Conservation (phyloP, 352 stramenopile genomes). For the Globisporangium emineosum region DNA sequence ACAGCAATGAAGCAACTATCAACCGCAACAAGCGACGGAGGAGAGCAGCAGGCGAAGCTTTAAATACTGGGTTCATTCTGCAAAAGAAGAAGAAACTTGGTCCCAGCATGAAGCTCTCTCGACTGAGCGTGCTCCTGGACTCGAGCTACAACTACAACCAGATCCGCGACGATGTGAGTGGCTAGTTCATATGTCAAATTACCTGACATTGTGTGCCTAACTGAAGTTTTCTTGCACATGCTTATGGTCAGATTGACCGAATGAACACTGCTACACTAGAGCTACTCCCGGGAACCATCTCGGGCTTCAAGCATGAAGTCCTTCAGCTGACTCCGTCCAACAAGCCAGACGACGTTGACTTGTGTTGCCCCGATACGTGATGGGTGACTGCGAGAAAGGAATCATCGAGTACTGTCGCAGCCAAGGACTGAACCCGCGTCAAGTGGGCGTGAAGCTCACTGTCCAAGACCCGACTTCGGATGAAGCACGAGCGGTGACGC, state of each 20-base stretch:
- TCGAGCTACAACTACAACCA: conserved; percentile 1
- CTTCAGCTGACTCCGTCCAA: neutral
- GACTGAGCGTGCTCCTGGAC: neutral
- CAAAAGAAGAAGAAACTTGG: neutral
- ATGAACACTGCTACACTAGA: neutral
- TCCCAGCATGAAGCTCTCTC: neutral
- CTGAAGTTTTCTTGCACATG: neutral
- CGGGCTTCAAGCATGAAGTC: neutral
- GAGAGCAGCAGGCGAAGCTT: neutral
- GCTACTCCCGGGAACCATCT: neutral
- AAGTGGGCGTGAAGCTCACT: neutral
- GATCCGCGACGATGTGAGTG: neutral
- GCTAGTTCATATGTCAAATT: neutral
- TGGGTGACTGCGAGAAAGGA: neutral
- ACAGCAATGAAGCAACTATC: neutral
- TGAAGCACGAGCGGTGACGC: neutral
- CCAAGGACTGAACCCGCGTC: neutral
- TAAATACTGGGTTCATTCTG: neutral
- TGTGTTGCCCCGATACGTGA: conserved; percentile 4
- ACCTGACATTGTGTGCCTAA: no score
- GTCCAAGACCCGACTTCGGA: neutral
- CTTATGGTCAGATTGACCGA: neutral
- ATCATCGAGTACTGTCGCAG: neutral
- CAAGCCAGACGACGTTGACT: conserved; percentile 2
- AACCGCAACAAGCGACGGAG: neutral